phyloP scores from a whole-genome alignment of 495 filamentous ascomycete genomes.

The Penicillium verhagenii region DNA sequence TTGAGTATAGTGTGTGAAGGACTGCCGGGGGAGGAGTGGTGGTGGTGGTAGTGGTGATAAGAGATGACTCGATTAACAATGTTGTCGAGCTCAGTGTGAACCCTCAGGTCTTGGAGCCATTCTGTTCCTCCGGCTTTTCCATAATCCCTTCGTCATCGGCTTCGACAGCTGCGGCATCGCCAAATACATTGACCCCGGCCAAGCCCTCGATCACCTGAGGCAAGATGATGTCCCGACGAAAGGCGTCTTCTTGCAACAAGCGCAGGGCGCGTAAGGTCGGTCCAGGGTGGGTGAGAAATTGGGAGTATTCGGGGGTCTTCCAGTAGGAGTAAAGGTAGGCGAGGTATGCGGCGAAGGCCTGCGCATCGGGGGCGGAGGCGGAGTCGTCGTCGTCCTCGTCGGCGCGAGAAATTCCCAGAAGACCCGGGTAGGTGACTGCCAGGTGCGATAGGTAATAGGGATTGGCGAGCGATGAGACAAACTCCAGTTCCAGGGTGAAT shows the following conservation, averaged over 20 bases:
- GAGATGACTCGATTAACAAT: too few relatives aligned
- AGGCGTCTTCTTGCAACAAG: constrained; percentile 77
- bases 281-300: constrained; percentile 77
- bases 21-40: neutral
- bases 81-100: constrained; percentile 7
- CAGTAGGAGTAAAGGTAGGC: constrained; percentile 81
- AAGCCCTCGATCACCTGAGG: constrained; percentile 67
- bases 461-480: constrained; percentile 83
- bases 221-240: constrained; percentile 77
- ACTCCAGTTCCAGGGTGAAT: constrained; percentile 55
- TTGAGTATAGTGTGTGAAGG: neutral
- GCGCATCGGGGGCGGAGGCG: constrained; percentile 54
- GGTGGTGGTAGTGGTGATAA: constrained; percentile 5
- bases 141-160: constrained; percentile 29
- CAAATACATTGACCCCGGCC: constrained; percentile 52
- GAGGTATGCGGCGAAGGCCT: constrained; percentile 77
- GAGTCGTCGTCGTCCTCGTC: constrained; percentile 40
- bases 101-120: constrained; percentile 29
- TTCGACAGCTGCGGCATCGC: constrained; percentile 20
- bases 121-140: constrained; percentile 20
- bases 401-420: constrained; percentile 39
- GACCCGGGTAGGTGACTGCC: constrained; percentile 58
- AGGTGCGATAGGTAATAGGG: constrained; percentile 83
- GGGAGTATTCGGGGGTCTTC: constrained; percentile 75
- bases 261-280: constrained; percentile 81